Evolutionary conservation across 2,329 filamentous ascomycete genomes (phyloP), one percentile per base, ranked within the genome.

Genomic region (Capronia americana): DNA sequence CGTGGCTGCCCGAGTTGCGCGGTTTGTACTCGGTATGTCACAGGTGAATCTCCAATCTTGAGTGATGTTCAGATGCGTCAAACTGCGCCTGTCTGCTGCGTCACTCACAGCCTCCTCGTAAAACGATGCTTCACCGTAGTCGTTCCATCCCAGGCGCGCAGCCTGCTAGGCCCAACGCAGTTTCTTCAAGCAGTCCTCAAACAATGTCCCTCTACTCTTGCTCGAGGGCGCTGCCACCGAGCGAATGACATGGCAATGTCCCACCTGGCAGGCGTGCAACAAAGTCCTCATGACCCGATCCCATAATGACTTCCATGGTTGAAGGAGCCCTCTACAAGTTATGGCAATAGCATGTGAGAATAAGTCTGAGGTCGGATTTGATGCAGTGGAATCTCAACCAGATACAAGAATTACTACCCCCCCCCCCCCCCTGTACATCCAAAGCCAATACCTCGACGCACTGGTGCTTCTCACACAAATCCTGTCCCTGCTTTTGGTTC

Each of bases 11-110:
- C 26, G 26, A 8, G 24, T 24, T 17, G 48, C 17, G 48, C 48
- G 12, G 14, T 51, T 28, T 51, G 8, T 26, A 34, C 8, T 6
- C 7, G 11, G 32, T 34, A 44, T 51, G 48, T 51, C 48, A 26
- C 48, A 26, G 24, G 17, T 28, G 24, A 51, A 23, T 26, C 24
- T 28, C 48, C 23, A 51, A 28, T 51, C 48, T 51, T 10, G 14
- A 51, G 48, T 51, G 48, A 51, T 51, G 48, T 51, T 28, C 24
- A 26, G 48, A 51, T 51, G 48, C 48, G 48, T 51, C 20, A 26
- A 44, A 51, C 48, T 51, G 48, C 48, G 23, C 17, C 54, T 11
- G 28, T 20, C 28, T 1, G 10, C 38, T 58, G 38, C 56, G 26
- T 51, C 48, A 17, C 23, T 28, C 48, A 11, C 20, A 14, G 20